phyloP scores from a whole-genome alignment of 208 protist genomes.

The Zelonia costaricensis region DNA sequence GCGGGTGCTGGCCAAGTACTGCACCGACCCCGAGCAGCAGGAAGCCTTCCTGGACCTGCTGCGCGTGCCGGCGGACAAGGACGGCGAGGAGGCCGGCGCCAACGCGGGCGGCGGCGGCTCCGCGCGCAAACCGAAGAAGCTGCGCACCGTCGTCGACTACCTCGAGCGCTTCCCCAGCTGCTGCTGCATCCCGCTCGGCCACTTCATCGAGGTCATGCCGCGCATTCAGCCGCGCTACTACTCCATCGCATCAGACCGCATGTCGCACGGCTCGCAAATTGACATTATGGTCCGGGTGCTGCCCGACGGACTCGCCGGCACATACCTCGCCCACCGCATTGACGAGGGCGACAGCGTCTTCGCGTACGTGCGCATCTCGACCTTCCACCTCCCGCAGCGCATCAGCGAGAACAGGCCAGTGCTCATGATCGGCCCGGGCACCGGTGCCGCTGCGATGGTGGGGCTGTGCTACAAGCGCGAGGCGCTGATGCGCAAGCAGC shows the following conservation, averaged over 20 bases:
- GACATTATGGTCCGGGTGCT: conserved; percentile 85
- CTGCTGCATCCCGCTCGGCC: conserved; percentile 52
- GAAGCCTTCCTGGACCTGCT: conserved; percentile 51
- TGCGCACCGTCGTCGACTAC: conserved; percentile 72
- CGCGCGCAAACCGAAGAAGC: conserved; percentile 11
- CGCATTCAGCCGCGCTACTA: conserved; percentile 94
- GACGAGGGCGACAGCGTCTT: conserved; percentile 40
- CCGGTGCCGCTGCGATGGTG: conserved; percentile 85
- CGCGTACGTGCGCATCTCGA: conserved; percentile 87
- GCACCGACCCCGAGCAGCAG: conserved; percentile 52
- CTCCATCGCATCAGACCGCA: conserved; percentile 93
- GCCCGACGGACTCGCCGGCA: conserved; percentile 74
- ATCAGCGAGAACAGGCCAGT: conserved; percentile 51
- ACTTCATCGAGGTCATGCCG: conserved; percentile 90
- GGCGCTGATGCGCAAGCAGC: conserved; percentile 52
- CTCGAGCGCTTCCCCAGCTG: conserved; percentile 74
- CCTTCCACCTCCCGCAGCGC: conserved; percentile 81
- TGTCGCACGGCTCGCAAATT: conserved; percentile 63
- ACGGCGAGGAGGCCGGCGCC: background rate
- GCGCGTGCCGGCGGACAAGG: conserved; percentile 5
- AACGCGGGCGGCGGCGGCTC: background rate
- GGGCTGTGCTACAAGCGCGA: conserved; percentile 78
- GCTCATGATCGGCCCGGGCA: conserved; percentile 94
- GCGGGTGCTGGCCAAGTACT: conserved; percentile 70
- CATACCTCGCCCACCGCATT: conserved; percentile 67